Evolutionary conservation across 208 protist genomes (phyloP), one percentile per base, ranked within the genome.

Genomic region (Crithidia expoeki): DNA sequence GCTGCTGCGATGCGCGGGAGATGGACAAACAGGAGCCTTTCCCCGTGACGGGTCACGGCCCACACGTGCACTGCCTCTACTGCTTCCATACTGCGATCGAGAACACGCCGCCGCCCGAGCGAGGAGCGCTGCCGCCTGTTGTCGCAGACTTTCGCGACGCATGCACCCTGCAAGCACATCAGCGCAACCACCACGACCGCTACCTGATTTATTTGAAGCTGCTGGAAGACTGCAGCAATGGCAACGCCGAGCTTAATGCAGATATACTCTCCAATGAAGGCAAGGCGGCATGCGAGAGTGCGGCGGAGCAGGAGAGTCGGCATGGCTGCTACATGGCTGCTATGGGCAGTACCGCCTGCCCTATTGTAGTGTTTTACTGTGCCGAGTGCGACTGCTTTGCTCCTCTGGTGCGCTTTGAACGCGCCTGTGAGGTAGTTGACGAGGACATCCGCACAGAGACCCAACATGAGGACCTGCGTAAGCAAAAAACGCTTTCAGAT

Each of bases 271-370:
- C 52, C 0, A 75, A 84, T 19, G 51, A 76, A 11, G 74, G 68
- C 25, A 27, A 36, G 25, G 72, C 59, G 28, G 68, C 61, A 6
- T 84, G 81, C 40, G 86, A 92, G 70, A 57, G n/a, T 12, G 65
- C 55, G 9, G 86, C 86, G 14, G 83, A 76, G 30, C 57, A 77
- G 25, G 86, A 66, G 50, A 62, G 80, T 10, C 83, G 86, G 1
- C 86, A 92, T 64, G 53, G 50, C 5, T 88, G 83, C 71, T 85
- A 89, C 66, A 79, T 88, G 55, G 76, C 74, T 14, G 80, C 83
- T 23, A 59, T 81, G 28, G 83, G 86, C 42, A 85, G 76, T 3
- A 59, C 76, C 2, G 61, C 75, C 1, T 84, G 70, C 42, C 80
- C 86, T 0, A 17, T 89, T 27, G 57, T 81, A 23, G 78, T 85